These are phyloP conservation scores for Tetrahymena malaccensis DNA, from an alignment of 73 alveolate species.

Conservation along the genomic window DNA sequence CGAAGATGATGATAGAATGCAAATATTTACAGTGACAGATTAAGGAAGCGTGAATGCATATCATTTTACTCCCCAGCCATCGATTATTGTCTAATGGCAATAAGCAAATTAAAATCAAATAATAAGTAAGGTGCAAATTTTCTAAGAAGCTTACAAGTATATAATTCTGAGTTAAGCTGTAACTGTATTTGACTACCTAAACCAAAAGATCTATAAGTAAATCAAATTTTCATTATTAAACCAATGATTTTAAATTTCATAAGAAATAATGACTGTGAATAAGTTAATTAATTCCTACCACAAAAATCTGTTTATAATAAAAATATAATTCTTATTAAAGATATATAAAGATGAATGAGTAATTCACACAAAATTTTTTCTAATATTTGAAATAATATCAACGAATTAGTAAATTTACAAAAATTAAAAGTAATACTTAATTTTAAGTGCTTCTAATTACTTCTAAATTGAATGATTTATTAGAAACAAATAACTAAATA, in stretches of 20 bases:
- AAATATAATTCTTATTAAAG: too few relatives aligned
- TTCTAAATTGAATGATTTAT: too few relatives aligned
- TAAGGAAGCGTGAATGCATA: not conserved
- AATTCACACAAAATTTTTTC: too few relatives aligned
- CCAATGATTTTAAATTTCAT: not conserved
- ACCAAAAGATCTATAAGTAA: not conserved
- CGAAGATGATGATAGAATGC: not conserved
- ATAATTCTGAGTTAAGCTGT: not conserved
- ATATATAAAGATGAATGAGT: too few relatives aligned
- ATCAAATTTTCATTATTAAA: not conserved
- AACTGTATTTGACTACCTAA: not conserved
- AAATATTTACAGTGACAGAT: not conserved
- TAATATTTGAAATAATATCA: too few relatives aligned
- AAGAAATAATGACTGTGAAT: too few relatives aligned
- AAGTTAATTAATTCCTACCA: too few relatives aligned
- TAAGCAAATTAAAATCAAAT: not conserved
- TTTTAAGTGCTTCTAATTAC: too few relatives aligned
- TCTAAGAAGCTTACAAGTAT: not conserved
- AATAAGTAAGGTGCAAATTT: not conserved
- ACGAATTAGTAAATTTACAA: too few relatives aligned
- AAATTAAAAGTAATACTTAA: too few relatives aligned
- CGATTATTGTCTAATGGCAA: not conserved
- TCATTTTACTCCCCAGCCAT: not conserved
- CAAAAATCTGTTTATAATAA: too few relatives aligned
- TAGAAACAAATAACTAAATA: too few relatives aligned